A percentile compares a stretch with the other conserved stretches of the same genome.
These are phyloP conservation scores for Actinidia chinensis DNA, from an alignment of 179 eudicot species.

Conservation along the genomic window DNA sequence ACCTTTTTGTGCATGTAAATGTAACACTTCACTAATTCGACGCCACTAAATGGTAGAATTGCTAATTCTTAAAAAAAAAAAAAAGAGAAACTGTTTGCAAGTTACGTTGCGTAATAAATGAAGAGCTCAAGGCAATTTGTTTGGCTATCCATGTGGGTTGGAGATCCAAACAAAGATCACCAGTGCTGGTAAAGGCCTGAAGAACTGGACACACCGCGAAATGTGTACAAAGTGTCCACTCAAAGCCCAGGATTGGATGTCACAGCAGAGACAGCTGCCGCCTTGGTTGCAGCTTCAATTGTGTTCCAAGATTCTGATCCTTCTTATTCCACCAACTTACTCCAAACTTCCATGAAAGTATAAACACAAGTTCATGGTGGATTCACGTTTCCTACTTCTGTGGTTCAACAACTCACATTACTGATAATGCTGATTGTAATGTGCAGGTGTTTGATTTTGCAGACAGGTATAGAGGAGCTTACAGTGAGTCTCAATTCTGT, in stretches of 20 bases:
- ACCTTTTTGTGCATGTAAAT: neutral
- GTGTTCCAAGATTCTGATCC: conserved; percentile 77
- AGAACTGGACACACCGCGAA: conserved; percentile 89
- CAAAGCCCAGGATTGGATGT: conserved; percentile 88
- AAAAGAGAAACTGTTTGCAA: too few species aligned
- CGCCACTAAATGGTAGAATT: too few species aligned
- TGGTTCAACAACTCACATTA: neutral
- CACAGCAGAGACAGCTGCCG: conserved; percentile 90
- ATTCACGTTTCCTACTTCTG: neutral
- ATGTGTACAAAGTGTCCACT: conserved; percentile 58
- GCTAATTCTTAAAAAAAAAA: too few species aligned
- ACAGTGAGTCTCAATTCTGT: conserved; percentile 66
- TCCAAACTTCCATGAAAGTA: conserved; percentile 58
- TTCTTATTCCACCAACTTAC: conserved; percentile 62
- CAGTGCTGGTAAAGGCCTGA: conserved; percentile 91
- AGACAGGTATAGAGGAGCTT: conserved; percentile 71
- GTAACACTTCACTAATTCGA: too few species aligned
- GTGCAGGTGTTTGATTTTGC: conserved; percentile 79
- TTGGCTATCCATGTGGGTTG: conserved; percentile 48
- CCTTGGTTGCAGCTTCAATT: conserved; percentile 80
- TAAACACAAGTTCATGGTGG: neutral
- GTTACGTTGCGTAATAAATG: too few species aligned
- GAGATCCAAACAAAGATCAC: conserved; percentile 77
- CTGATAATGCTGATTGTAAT: neutral
- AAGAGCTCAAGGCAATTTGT: neutral